A percentile compares a stretch with the other conserved stretches of the same genome.
Evolutionary conservation across 2,329 filamentous ascomycete genomes (phyloP).

Genomic region (Trichophyton schoenleinii): DNA sequence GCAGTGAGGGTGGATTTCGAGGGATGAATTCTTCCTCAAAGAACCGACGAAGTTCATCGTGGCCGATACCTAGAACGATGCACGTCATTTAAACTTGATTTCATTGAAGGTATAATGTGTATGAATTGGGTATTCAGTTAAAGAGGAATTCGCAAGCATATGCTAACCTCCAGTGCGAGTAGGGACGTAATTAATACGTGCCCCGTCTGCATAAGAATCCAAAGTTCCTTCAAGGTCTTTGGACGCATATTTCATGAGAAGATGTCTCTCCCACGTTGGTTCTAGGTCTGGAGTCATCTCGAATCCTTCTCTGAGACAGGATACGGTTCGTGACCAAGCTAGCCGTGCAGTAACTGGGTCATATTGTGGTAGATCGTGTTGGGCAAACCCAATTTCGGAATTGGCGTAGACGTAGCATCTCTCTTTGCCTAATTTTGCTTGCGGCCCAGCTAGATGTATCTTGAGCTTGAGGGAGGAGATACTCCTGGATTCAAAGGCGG

Average conservation of each 20-base stretch:
- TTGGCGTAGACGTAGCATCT: conserved; percentile 44
- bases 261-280: conserved; percentile 21
- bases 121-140: background rate
- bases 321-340: conserved; percentile 56
- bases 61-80: conserved; percentile 25
- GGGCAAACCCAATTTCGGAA: conserved; percentile 54
- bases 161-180: conserved; percentile 27
- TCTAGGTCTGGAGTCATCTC: conserved; percentile 24
- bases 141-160: background rate
- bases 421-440: conserved; percentile 30
- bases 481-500: conserved; percentile 32
- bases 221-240: conserved; percentile 27
- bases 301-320: conserved; percentile 49
- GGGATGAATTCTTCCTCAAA: conserved; percentile 47
- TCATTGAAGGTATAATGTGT: background rate
- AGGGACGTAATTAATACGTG: conserved; percentile 21
- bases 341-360: conserved; percentile 51
- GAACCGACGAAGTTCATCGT: conserved; percentile 36
- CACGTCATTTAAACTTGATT: background rate
- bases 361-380: conserved; percentile 56
- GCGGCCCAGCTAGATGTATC: conserved; percentile 44
- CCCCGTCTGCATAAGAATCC: conserved; percentile 16
- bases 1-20: conserved; percentile 38
- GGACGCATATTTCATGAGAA: conserved; percentile 13
- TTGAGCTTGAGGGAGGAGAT: conserved; percentile 24